phyloP scores from a whole-genome alignment of 2,329 filamentous ascomycete genomes.

The Cytospora leucostoma region DNA sequence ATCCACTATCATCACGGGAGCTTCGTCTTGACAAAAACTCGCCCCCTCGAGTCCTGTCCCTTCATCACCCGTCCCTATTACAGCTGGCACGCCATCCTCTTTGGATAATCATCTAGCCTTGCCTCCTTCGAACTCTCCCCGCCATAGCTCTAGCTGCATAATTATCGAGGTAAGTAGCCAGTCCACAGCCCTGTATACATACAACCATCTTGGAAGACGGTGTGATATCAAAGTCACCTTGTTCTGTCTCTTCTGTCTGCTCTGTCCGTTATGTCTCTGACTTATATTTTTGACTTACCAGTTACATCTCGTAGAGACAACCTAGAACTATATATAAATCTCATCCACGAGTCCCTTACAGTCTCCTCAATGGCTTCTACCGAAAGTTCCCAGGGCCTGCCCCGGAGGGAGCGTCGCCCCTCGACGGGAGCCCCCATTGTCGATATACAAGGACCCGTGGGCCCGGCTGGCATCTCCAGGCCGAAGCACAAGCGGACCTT shows the following conservation, averaged over 20 bases:
- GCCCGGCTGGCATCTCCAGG: constrained; percentile 79
- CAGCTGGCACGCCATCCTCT: not conserved
- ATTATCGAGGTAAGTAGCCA: not conserved
- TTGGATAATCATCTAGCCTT: not conserved
- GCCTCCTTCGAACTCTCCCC: not conserved
- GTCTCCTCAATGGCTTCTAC: constrained; percentile 27
- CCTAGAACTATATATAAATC: not conserved
- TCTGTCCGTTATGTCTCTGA: not conserved
- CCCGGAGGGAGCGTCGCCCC: constrained; percentile 73
- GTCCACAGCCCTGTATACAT: not conserved
- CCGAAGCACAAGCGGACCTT: constrained; percentile 98
- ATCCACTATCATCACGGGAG: not conserved
- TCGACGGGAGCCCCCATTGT: constrained; percentile 81
- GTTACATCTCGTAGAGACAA: not conserved
- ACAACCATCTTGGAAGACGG: not conserved
- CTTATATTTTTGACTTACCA: not conserved
- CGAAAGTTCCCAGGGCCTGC: constrained; percentile 43
- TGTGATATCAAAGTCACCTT: not conserved
- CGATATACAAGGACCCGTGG: constrained; percentile 82
- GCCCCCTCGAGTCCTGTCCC: not conserved
- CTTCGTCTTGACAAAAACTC: not conserved
- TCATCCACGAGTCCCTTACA: not conserved
- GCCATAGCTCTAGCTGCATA: not conserved
- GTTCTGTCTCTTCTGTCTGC: not conserved
- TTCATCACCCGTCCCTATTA: not conserved